Evolutionary conservation across 2,329 filamentous ascomycete species (phyloP).

Genomic region (Pyrenophora tritici-repentis): DNA sequence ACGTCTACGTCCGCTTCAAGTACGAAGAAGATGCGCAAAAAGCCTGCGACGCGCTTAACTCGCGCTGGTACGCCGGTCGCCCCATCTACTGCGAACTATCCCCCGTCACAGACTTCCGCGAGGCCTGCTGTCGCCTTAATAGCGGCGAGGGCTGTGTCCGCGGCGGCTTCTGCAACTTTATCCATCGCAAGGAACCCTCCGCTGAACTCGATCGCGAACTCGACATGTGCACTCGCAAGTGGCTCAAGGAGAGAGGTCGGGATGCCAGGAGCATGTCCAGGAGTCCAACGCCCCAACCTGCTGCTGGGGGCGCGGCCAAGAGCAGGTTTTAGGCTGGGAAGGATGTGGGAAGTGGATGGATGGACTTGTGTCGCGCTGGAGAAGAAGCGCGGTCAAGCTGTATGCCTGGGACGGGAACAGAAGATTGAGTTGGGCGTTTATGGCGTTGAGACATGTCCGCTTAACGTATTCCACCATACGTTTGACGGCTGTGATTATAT

Average conservation of each 20-base stretch:
- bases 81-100: slow-evolving; percentile 98
- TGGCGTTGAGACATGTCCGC: too few species aligned
- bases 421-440: too few species aligned
- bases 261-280: slow-evolving; percentile 81
- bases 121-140: slow-evolving; percentile 95
- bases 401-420: too few species aligned
- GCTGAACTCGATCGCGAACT: slow-evolving; percentile 88
- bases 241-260: slow-evolving; percentile 81
- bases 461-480: too few species aligned
- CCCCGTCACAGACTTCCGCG: slow-evolving; percentile 96
- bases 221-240: slow-evolving; percentile 91
- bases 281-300: slow-evolving; percentile 78
- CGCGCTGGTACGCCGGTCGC: slow-evolving; percentile 92
- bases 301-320: slow-evolving; percentile 49
- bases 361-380: too few species aligned
- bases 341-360: too few species aligned
- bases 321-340: slow-evolving; percentile 7
- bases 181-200: slow-evolving; percentile 93
- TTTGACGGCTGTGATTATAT: too few species aligned
- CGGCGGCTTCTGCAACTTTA: slow-evolving; percentile 99
- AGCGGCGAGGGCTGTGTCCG: slow-evolving; percentile 93
- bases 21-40: slow-evolving; percentile 96
- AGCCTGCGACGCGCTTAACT: slow-evolving; percentile 92
- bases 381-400: too few species aligned
- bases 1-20: slow-evolving; percentile 99